Conservation (phyloP, 2,329 filamentous ascomycete species). For the Spiromastix sp. region DNA sequence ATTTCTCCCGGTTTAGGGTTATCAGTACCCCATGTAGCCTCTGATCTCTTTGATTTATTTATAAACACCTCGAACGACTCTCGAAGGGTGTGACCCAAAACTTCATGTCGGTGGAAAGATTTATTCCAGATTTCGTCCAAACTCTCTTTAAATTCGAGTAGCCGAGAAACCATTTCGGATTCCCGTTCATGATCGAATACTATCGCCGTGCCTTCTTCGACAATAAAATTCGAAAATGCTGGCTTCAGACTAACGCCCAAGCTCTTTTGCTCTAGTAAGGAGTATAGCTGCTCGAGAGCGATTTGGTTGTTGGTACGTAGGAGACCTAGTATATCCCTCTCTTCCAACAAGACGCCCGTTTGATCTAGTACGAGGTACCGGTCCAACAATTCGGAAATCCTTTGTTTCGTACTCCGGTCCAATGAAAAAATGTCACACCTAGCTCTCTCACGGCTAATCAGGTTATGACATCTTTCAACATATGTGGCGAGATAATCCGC, state of each 20-base stretch:
- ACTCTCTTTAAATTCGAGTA: constrained; percentile 70
- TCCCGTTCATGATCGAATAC: constrained; percentile 69
- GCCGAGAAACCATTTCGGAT: constrained; percentile 74
- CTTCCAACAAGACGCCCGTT: constrained; percentile 54
- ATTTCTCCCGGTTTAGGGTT: constrained; percentile 95
- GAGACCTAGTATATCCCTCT: constrained; percentile 59
- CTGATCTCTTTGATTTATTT: constrained; percentile 69
- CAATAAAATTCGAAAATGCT: constrained; percentile 72
- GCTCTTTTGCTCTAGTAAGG: constrained; percentile 60
- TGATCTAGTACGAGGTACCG: constrained; percentile 59
- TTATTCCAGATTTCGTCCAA: constrained; percentile 67
- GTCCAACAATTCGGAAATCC: constrained; percentile 64
- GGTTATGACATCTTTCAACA: constrained; percentile 55
- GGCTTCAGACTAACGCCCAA: constrained; percentile 59
- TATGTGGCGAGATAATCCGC: constrained; percentile 61
- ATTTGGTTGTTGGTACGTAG: constrained; percentile 59
- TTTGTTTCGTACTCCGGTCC: constrained; percentile 70
- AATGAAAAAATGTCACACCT: constrained; percentile 74
- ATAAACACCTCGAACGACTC: constrained; percentile 86
- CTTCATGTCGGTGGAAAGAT: constrained; percentile 68
- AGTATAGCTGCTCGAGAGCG: constrained; percentile 67
- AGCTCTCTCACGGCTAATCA: constrained; percentile 62
- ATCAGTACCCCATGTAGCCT: constrained; percentile 63
- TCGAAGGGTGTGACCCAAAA: constrained; percentile 65
- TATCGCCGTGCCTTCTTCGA: constrained; percentile 61